phyloP scores from a whole-genome alignment of 1,284 basidiomycete species.

The Stereum hirsutum region DNA sequence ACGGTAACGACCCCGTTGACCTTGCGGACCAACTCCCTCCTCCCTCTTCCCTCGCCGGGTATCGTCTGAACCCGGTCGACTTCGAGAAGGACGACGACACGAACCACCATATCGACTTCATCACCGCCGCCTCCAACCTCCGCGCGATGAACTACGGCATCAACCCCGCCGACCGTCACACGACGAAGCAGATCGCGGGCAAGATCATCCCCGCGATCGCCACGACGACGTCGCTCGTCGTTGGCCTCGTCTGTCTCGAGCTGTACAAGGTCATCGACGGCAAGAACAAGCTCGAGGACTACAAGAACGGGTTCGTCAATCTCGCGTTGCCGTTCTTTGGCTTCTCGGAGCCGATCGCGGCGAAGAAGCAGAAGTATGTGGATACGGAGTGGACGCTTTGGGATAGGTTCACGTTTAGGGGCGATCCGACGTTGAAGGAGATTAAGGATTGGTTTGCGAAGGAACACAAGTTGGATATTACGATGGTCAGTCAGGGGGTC shows the following conservation, averaged over 20 bases:
- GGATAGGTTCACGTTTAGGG: conserved; percentile 93
- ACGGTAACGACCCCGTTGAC: conserved; percentile 45
- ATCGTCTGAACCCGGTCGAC: conserved; percentile 90
- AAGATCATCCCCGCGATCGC: conserved; percentile 99
- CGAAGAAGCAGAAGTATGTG: conserved; percentile 86
- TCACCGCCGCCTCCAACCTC: conserved; percentile 96
- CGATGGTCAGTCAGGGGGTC: conserved; percentile 95
- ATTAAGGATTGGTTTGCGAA: conserved; percentile 82
- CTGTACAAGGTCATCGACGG: conserved; percentile 98
- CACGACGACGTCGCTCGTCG: conserved; percentile 93
- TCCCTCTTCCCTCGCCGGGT: conserved; percentile 88
- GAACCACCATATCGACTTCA: conserved; percentile 99
- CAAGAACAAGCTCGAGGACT: conserved; percentile 88
- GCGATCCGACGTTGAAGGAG: conserved; percentile 84
- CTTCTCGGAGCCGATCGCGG: conserved; percentile 96
- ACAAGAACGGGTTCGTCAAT: conserved; percentile 99
- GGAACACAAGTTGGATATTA: conserved; percentile 82
- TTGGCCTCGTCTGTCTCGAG: conserved; percentile 93
- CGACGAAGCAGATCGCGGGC: conserved; percentile 97
- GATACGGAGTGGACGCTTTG: conserved; percentile 94
- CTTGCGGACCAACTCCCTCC: conserved; percentile 69
- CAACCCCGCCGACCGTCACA: conserved; percentile 81
- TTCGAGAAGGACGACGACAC: conserved; percentile 99
- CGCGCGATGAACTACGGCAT: conserved; percentile 97
- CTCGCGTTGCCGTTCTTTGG: conserved; percentile 98